These are phyloP conservation scores for Paecilomyces variotii DNA, from an alignment of 2,329 filamentous ascomycete genomes.

Conservation along the genomic window DNA sequence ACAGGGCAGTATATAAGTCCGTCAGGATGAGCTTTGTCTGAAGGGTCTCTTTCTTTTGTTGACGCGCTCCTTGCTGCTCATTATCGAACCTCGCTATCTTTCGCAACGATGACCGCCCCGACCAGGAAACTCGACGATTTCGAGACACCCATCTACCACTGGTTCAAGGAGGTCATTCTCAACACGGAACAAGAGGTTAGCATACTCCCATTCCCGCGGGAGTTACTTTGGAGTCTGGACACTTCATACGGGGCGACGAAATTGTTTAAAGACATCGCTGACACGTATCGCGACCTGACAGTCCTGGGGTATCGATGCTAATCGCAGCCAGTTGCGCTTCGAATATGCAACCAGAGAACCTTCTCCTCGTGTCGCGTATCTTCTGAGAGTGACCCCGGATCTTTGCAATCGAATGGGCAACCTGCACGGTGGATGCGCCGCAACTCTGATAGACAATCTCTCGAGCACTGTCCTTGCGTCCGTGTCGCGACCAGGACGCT, in stretches of 20 bases:
- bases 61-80: too few relatives aligned
- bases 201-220: not conserved
- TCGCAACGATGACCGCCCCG: constrained; percentile 5
- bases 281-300: constrained; percentile 7
- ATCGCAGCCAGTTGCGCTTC: constrained; percentile 25
- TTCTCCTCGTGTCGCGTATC: constrained; percentile 25
- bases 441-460: constrained; percentile 60
- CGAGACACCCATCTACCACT: constrained; percentile 21
- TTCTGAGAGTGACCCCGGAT: constrained; percentile 64
- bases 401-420: constrained; percentile 89
- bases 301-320: constrained; percentile 23
- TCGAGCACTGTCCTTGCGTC: constrained; percentile 54
- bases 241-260: not conserved
- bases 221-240: not conserved
- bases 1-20: too few relatives aligned
- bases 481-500: constrained; percentile 52
- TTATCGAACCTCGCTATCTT: too few relatives aligned
- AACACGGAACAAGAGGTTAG: constrained; percentile 13
- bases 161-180: constrained; percentile 11
- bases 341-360: constrained; percentile 29
- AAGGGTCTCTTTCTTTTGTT: too few relatives aligned
- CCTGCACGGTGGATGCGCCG: constrained; percentile 72
- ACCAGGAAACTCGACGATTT: constrained; percentile 22
- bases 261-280: not conserved
- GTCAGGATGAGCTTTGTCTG: too few relatives aligned